phyloP scores from a whole-genome alignment of 345 rosid genomes.

The Excoecaria agallocha region DNA sequence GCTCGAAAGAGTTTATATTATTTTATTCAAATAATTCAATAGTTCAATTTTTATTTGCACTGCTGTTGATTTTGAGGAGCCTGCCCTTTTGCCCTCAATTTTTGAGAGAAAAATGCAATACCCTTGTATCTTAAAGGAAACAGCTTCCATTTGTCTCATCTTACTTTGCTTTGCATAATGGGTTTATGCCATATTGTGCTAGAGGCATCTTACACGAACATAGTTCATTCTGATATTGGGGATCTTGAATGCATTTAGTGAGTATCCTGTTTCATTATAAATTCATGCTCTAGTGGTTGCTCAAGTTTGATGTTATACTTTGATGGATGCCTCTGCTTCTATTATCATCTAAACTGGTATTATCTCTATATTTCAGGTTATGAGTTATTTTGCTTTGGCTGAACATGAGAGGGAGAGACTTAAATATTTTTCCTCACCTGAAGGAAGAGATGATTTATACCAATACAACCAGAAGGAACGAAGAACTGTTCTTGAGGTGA shows the following conservation, averaged over 20 bases:
- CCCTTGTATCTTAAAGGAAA: no score
- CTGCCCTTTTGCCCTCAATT: no score
- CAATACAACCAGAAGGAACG: conserved; percentile 91
- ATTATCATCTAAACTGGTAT: conserved; percentile 9
- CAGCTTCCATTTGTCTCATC: background rate
- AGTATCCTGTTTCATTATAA: background rate
- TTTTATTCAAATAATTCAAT: background rate
- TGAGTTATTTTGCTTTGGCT: conserved; percentile 84
- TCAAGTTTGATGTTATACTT: background rate
- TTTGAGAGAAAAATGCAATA: no score
- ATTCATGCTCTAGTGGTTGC: background rate
- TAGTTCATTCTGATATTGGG: background rate
- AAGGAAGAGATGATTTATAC: conserved; percentile 94
- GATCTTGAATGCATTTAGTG: background rate
- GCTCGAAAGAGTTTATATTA: background rate
- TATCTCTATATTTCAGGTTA: conserved; percentile 44
- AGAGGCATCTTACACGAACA: background rate
- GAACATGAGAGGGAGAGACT: conserved; percentile 84
- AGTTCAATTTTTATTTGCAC: background rate
- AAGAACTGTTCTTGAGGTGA: conserved; percentile 88
- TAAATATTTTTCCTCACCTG: conserved; percentile 78
- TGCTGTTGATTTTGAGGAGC: background rate
- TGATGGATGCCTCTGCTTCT: background rate
- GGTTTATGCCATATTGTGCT: no score
- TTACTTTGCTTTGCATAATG: no score